Base-by-base conservation (phyloP, 1,284 basidiomycete species). In the Singerocomus inundabilis region DNA sequence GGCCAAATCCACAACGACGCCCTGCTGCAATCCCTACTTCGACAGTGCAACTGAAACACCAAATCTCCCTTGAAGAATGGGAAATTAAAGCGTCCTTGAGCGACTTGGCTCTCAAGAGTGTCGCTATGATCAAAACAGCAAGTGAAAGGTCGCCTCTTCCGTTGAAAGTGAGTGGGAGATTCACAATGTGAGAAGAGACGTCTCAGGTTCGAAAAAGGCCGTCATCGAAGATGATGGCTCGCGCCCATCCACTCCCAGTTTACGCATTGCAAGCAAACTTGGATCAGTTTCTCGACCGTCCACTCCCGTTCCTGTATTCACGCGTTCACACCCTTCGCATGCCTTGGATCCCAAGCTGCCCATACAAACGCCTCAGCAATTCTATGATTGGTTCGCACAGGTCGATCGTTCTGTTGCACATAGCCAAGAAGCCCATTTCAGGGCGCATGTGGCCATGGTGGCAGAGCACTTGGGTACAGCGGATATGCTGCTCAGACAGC, bases 321-420 rank as follows among this genome's bases (percentile, higher is more conserved):
- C 54, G 44, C 72, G 69, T 44, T 60, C 64, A 13, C 62, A 66
- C 33, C 69, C 62, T n/a, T 62, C 69, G 26, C 78, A 84, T 64
- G 70, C 78, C 0, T 72, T 90, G 16, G 82, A 85, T 58, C 85
- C 87, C 6, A 79, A 77, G 49, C 77, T 82, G 25, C 85, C 90
- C 5, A 84, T 98, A 38, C 80, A 85, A 54, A 94, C 91, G 0
- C 85, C 92, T 0, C 91, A 97, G 61, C 91, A 95, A 59, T 96
- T 97, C 70, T 92, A 94, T 63, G 94, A 97, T 71, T 96, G 93
- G 86, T 94, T 93, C 66, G 79, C 89, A 0, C 76, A 88, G 34
- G 84, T 97, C 44, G 92, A 96, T 55, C 78, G 88, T 16, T 88
- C 87, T 1, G 90, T 96, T 29, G 87, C 93, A 12, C 90, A 93